Evolutionary conservation across 768 basidiomycete species (phyloP).

Genomic region (Roridomyces roridus): DNA sequence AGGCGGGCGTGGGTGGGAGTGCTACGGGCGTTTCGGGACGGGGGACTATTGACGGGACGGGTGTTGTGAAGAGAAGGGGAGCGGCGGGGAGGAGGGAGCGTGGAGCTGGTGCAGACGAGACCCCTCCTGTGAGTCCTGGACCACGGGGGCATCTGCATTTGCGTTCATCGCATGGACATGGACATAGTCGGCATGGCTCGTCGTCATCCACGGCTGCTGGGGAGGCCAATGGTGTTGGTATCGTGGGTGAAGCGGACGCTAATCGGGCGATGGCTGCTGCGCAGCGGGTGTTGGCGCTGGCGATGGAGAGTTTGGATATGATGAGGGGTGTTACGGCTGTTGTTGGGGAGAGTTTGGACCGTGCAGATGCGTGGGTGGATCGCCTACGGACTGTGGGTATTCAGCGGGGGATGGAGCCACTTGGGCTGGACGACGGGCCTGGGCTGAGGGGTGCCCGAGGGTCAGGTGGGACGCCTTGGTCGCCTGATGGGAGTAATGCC

Average conservation of each 20-base stretch:
- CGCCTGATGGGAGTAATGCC: no score
- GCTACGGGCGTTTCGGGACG: conserved; percentile 35
- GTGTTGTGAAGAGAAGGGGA: no score
- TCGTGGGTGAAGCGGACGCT: conserved; percentile 40
- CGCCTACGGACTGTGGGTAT: conserved; percentile 79
- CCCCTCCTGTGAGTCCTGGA: conserved; percentile 9
- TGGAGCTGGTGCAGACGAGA: conserved; percentile 35
- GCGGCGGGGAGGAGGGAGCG: conserved; percentile 53
- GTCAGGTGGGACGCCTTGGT: no score
- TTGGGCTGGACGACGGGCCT: conserved; percentile 25
- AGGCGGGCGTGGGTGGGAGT: conserved; percentile 25
- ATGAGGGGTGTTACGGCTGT: conserved; percentile 87
- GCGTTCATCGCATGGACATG: conserved; percentile 25
- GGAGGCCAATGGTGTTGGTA: conserved; percentile 7
- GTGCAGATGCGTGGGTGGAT: conserved; percentile 91
- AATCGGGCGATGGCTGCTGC: conserved; percentile 76
- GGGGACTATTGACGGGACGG: no score
- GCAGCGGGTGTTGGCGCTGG: conserved; percentile 80
- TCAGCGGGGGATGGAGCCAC: conserved; percentile 52
- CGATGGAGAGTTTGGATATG: conserved; percentile 94
- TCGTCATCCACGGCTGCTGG: background rate
- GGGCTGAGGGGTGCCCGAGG: no score
- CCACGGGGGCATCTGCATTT: conserved; percentile 10
- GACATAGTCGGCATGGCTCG: conserved; percentile 16
- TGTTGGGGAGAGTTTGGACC: conserved; percentile 85